phyloP scores from a whole-genome alignment of 2,329 filamentous ascomycete genomes.

The Microsporum canis region DNA sequence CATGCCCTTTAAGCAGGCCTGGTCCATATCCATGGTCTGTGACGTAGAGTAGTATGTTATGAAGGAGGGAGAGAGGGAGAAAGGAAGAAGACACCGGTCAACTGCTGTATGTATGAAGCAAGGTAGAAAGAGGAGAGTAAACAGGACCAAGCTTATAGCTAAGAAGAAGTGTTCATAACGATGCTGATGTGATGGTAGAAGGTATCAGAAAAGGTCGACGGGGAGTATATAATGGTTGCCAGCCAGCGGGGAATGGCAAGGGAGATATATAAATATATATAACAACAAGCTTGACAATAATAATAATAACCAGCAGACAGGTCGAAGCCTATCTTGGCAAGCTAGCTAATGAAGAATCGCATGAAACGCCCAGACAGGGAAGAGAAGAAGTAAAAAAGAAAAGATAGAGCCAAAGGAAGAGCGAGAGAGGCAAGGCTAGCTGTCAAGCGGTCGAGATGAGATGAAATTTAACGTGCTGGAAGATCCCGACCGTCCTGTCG shows the following conservation, averaged over 20 bases:
- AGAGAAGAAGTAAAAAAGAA: background rate
- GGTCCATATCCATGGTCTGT: constrained; percentile 5
- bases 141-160: background rate
- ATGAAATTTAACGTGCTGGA: background rate
- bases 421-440: background rate
- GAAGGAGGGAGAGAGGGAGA: background rate
- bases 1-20: background rate
- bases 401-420: background rate
- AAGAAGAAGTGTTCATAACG: background rate
- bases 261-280: background rate
- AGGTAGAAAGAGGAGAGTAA: background rate
- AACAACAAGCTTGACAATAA: background rate
- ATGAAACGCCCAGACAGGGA: constrained; percentile 1
- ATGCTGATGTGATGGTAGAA: background rate
- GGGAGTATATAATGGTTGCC: background rate
- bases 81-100: background rate
- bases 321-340: background rate
- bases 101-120: background rate
- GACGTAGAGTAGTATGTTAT: background rate
- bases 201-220: background rate
- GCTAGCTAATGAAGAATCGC: background rate
- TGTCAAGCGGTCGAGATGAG: background rate
- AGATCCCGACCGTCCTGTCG: background rate
- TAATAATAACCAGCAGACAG: background rate
- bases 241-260: background rate